Evolutionary conservation across 768 basidiomycete species (phyloP).

Genomic region (Tylopilus balloui): DNA sequence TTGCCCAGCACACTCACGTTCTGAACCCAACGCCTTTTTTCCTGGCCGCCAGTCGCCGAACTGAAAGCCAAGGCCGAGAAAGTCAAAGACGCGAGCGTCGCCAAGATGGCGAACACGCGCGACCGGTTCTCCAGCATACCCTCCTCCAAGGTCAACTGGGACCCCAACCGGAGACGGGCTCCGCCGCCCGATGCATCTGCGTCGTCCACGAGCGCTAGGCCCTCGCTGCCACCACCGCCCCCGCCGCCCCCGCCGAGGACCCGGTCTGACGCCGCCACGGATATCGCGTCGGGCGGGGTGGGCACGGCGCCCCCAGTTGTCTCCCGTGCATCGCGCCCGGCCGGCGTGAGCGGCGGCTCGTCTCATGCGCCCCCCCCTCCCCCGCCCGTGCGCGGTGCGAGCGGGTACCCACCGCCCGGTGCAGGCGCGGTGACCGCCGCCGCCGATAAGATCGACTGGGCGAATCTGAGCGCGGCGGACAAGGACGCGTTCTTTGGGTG

Average conservation of each 20-base stretch:
- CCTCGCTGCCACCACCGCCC: constrained; percentile 28
- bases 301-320: constrained; percentile 6
- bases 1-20: background rate
- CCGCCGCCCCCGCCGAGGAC: constrained; percentile 37
- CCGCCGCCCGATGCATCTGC: constrained; percentile 37
- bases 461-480: constrained; percentile 59
- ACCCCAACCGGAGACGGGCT: constrained; percentile 48
- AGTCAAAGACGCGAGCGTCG: constrained; percentile 53
- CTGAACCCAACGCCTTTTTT: constrained; percentile 2
- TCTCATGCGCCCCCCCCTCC: constrained; percentile 15
- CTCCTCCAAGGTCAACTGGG: constrained; percentile 60
- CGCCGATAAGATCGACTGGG: constrained; percentile 66
- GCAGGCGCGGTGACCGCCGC: no score
- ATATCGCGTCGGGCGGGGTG: no score
- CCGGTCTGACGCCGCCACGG: constrained; percentile 9
- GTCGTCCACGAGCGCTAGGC: background rate
- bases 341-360: background rate
- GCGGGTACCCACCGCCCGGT: constrained; percentile 27
- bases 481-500: constrained; percentile 71
- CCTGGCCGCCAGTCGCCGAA: constrained; percentile 53
- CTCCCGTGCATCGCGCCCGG: constrained; percentile 15
- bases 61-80: constrained; percentile 60
- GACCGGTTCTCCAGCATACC: constrained; percentile 55
- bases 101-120: constrained; percentile 49
- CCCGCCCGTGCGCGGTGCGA: constrained; percentile 26